Percentiles rank a stretch among this genome's conserved stretches.
Conservation (phyloP, 2,329 filamentous ascomycete genomes). For the Penicillium sp. region DNA sequence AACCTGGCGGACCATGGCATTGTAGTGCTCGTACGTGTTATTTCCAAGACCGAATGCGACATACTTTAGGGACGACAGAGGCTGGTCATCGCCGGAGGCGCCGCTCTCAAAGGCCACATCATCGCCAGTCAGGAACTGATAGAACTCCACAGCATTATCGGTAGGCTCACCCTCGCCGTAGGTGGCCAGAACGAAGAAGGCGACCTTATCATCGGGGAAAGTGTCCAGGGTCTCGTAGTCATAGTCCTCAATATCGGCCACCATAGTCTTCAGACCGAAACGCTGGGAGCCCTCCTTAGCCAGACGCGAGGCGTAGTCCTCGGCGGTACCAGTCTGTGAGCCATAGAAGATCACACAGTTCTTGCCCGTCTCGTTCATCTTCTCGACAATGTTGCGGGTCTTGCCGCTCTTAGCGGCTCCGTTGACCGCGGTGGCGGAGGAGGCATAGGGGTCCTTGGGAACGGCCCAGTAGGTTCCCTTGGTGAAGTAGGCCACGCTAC, state of each 20-base stretch:
- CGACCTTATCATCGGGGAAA: conserved; percentile 82
- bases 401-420: conserved; percentile 70
- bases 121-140: conserved; percentile 83
- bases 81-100: conserved; percentile 56
- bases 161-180: conserved; percentile 98
- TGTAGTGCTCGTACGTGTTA: conserved; percentile 99
- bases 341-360: conserved; percentile 99
- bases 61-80: conserved; percentile 80
- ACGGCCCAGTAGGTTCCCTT: conserved; percentile 86
- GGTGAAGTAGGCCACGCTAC: conserved; percentile 92
- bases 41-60: conserved; percentile 95
- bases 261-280: conserved; percentile 96
- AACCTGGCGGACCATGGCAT: conserved; percentile 93
- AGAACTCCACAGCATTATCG: conserved; percentile 98
- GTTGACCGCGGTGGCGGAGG: conserved; percentile 57
- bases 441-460: conserved; percentile 80
- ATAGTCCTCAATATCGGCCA: conserved; percentile 95
- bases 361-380: conserved; percentile 91
- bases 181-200: conserved; percentile 92
- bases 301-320: conserved; percentile 93
- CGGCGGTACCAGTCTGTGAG: conserved; percentile 95
- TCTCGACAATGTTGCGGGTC: conserved; percentile 88
- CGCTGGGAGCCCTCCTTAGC: conserved; percentile 96
- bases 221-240: conserved; percentile 91
- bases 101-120: conserved; percentile 75